Conservation (phyloP, 83 land plant genomes). For the Thuja plicata region DNA sequence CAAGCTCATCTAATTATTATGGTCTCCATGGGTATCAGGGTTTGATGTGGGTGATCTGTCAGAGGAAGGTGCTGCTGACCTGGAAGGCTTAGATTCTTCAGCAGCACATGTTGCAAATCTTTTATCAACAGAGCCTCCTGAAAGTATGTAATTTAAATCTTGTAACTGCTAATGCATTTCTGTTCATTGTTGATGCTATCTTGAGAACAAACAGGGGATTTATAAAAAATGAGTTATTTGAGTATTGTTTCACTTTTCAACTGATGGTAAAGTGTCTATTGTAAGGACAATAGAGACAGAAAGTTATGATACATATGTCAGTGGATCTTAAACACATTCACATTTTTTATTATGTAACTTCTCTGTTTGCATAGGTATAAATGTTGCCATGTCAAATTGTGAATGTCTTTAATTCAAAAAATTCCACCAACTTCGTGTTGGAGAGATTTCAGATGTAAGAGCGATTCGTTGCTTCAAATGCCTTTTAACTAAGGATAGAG, state of each 20-base stretch:
- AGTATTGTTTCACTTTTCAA: neutral
- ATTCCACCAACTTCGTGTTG: neutral
- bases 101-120: constrained; percentile 91
- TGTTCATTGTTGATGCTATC: neutral
- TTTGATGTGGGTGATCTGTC: constrained; percentile 80
- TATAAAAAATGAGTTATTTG: neutral
- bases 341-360: neutral
- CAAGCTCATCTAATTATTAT: neutral
- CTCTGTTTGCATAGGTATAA: neutral
- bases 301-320: neutral
- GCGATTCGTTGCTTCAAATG: neutral
- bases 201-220: neutral
- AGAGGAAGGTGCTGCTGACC: constrained; percentile 70
- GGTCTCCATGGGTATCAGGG: constrained; percentile 48
- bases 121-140: constrained; percentile 79
- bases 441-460: neutral
- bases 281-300: neutral
- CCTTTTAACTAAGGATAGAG: constrained; percentile 80
- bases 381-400: neutral
- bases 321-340: neutral
- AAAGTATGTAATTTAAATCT: constrained; percentile 38
- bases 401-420: neutral
- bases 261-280: neutral
- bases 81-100: constrained; percentile 87
- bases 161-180: neutral